Evolutionary conservation across 2,329 filamentous ascomycete species (phyloP).

Genomic region (Cladosporium sp.): DNA sequence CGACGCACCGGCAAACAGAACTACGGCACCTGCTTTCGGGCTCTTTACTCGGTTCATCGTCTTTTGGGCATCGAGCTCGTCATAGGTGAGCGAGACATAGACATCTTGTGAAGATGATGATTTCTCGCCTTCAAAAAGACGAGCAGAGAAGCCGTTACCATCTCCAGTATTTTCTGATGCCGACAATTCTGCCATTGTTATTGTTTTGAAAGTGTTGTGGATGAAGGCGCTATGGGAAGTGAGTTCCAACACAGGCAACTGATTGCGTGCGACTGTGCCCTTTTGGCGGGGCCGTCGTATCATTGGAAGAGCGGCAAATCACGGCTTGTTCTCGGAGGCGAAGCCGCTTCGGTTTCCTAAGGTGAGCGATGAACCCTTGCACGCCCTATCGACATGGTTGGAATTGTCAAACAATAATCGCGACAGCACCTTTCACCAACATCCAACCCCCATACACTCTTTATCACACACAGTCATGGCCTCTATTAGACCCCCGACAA

Average conservation of each 20-base stretch:
- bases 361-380: not conserved
- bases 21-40: constrained; percentile 68
- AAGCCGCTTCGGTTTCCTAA: too few species aligned
- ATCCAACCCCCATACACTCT: not conserved
- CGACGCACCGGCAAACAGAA: constrained; percentile 64
- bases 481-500: constrained; percentile 21
- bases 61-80: constrained; percentile 52
- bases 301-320: too few species aligned
- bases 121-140: constrained; percentile 25
- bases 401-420: constrained; percentile 4
- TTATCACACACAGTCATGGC: constrained; percentile 23
- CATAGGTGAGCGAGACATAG: constrained; percentile 64
- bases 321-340: too few species aligned
- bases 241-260: too few species aligned
- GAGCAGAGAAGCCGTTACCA: constrained; percentile 1
- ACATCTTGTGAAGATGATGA: constrained; percentile 40
- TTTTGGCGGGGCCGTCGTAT: too few species aligned
- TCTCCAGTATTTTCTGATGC: not conserved
- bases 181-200: too few species aligned
- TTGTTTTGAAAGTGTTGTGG: too few species aligned
- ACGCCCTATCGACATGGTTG: constrained; percentile 6
- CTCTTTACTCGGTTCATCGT: constrained; percentile 65
- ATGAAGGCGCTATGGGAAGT: too few species aligned
- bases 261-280: too few species aligned
- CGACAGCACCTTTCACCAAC: not conserved